Base-by-base conservation (phyloP, 495 filamentous ascomycete species). In the Pseudomonodictys pantanalensis region DNA sequence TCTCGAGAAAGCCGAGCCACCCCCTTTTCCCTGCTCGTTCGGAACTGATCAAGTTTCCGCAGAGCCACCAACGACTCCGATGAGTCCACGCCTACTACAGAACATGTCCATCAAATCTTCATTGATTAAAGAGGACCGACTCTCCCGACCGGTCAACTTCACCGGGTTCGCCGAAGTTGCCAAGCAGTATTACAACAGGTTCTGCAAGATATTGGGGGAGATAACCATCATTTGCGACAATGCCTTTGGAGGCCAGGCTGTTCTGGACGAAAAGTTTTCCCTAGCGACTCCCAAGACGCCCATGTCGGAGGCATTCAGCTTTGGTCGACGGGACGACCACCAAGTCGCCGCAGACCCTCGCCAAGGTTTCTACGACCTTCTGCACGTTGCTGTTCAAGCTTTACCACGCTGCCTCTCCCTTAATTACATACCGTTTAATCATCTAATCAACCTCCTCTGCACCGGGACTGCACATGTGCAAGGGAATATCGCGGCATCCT, bases 381-480 rank as follows among this genome's bases (percentile, higher is more conserved):
- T 99, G 6, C 91, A 96, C 71, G 91, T 97, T 52, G 95, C 95
- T 9, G 90, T 99, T 1, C 91, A 97, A 71, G 91, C 93, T 9
- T 76, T 99, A 29, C 93, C 93, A 43, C 88, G 92, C 6, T 97
- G 93, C 68, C 77, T 99, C 28, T 92, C 93, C 1, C 80, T 87
- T 32, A n/a, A n/a, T n/a, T 87, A 95, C 61, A 92, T 96, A 45
- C 89, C 91, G 0, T 92, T 97, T 71, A 96, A 95, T 63, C 89
- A 91, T 7, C 78, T 99, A 18, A 90, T 97, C 75, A 97, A 96
- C 65, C 82, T 98, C 1, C 80, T 98, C 3, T 98, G 93, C 69
- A 98, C 91, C 5, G 95, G 95, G 22, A 97, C 93, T 12, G 93
- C 95, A 39, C 93, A 98, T 73, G 88, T 97, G 20, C 89, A 97